Base-by-base conservation (phyloP, 768 basidiomycete genomes). In the Russula compacta region DNA sequence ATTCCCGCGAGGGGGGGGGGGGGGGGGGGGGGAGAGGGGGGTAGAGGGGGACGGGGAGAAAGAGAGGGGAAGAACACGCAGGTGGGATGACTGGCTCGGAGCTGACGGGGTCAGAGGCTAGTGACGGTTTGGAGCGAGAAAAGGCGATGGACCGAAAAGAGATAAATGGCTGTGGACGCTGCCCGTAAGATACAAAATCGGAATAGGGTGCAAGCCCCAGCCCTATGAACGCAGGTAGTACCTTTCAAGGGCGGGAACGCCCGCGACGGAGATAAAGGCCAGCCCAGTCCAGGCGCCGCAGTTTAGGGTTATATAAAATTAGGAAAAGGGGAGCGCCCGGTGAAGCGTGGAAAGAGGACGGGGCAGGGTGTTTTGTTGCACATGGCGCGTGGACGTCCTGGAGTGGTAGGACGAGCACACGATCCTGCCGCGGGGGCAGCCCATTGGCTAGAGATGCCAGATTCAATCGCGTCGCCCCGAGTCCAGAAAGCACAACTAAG, bases 261-360 rank as follows among this genome's bases (percentile, higher is more conserved):
- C 61, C 46, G 46, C 29, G 50, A 62, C 61, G 61, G 61, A 62
- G 61, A 62, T 62, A 62, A 60, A 53, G 56, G 57, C 52, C 56
- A 53, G 56, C 40, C 61, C 39, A 53, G 61, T 19, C 61, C 56
- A 58, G 56, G n/a, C 52, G 50, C 50, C 60, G 33, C 46, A 33
- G 61, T 49, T 62, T 47, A 62, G 56, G 56, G 61, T 58, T 58
- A 58, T 62, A 48, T 58, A 62, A 53, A 58, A 29, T 56, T 58
- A 53, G 56, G 56, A 53, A 48, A 43, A 47, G 36, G 35, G 29
- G 49, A 51, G 54, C 61, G 61, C 61, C 52, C 50, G 61, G 56
- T 32, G 32, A 39, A 21, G 56, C 43, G 38, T 39, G 50, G 60
- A 47, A 4, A 58, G 38, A 19, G 43, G 54, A n/a, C 24, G 24